phyloP scores from a whole-genome alignment of 805 yeast genomes.

The Zygotorulaspora chibaensis region DNA sequence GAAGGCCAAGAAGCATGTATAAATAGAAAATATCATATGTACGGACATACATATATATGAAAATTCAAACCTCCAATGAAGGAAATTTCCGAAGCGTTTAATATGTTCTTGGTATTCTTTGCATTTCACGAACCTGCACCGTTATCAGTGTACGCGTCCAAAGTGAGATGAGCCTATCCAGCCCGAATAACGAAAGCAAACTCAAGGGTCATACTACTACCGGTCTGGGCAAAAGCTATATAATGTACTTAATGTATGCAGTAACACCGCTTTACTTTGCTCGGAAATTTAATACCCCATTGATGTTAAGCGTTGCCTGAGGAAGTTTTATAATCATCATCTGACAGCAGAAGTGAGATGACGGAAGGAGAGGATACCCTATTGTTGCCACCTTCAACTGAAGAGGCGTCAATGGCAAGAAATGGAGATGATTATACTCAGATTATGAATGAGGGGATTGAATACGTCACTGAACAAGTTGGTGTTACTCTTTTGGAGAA shows the following conservation, averaged over 20 bases:
- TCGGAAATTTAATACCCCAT: no score
- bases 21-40: background rate
- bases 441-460: conserved; percentile 18
- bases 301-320: background rate
- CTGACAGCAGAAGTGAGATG: background rate
- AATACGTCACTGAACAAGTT: conserved; percentile 22
- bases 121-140: background rate
- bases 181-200: background rate
- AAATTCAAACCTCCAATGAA: background rate
- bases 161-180: background rate
- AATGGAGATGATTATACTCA: background rate
- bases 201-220: background rate
- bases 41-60: background rate
- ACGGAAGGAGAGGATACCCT: conserved; percentile 6
- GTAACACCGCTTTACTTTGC: no score
- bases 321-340: background rate
- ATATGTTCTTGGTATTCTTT: no score
- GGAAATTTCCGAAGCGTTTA: no score
- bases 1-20: conserved; percentile 5
- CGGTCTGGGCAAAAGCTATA: background rate
- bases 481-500: conserved; percentile 17
- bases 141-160: background rate
- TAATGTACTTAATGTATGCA: background rate
- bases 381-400: conserved; percentile 1
- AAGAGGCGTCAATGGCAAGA: background rate